These are phyloP conservation scores for Vaccinium darrowii DNA, from an alignment of 148 eudicot genomes.

Conservation along the genomic window DNA sequence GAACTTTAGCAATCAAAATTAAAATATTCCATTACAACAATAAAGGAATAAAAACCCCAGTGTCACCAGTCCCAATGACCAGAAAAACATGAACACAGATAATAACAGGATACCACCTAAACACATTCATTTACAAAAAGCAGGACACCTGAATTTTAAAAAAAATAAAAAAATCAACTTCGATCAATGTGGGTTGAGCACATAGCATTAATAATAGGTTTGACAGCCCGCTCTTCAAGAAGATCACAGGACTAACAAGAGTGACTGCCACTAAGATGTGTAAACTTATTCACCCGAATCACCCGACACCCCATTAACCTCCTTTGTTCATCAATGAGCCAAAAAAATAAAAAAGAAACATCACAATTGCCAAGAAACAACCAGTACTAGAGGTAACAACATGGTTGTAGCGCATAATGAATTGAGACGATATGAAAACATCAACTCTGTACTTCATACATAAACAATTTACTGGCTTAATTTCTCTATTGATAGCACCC, in stretches of 20 bases:
- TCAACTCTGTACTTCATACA: background rate
- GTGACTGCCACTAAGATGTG: background rate
- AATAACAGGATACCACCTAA: background rate
- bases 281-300: background rate
- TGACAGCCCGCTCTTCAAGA: background rate
- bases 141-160: background rate
- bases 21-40: background rate
- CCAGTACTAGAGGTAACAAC: background rate
- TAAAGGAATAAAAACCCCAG: background rate
- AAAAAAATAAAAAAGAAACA: background rate
- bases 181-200: background rate
- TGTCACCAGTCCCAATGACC: background rate
- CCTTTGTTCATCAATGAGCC: background rate
- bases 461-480: background rate
- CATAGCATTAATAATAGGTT: background rate
- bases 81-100: background rate
- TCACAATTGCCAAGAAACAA: background rate
- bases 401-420: background rate
- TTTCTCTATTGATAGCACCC: background rate
- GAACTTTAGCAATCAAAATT: background rate
- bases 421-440: background rate
- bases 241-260: background rate
- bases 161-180: background rate
- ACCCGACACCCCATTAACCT: background rate
- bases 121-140: background rate